These are phyloP conservation scores for Tricholoma matsutake DNA, from an alignment of 768 basidiomycete species.

Conservation along the genomic window DNA sequence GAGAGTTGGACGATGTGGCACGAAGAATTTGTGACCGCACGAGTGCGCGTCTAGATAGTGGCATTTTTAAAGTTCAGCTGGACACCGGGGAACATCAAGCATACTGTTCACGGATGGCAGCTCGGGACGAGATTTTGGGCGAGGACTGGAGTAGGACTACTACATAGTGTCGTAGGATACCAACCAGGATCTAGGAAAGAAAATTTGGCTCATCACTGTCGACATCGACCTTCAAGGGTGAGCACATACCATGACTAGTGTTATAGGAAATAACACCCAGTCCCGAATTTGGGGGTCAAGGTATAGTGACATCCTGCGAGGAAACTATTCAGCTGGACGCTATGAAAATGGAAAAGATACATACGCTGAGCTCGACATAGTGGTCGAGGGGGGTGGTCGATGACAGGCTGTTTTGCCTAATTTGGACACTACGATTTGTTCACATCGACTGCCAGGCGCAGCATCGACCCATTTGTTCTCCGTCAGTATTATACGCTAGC, in stretches of 20 bases:
- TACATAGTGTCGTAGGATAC: slow-evolving; percentile 90
- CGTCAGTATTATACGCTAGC: not conserved
- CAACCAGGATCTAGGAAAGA: slow-evolving; percentile 74
- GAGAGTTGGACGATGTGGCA: slow-evolving; percentile 75
- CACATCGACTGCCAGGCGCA: not conserved
- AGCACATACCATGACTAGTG: slow-evolving; percentile 84
- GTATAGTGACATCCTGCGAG: slow-evolving; percentile 52
- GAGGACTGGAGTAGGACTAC: slow-evolving; percentile 78
- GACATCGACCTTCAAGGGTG: not conserved
- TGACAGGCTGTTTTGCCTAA: not conserved
- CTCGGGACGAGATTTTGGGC: slow-evolving; percentile 76
- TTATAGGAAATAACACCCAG: slow-evolving; percentile 95
- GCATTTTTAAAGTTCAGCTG: slow-evolving; percentile 4
- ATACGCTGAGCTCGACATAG: slow-evolving; percentile 47
- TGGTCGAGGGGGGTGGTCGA: slow-evolving; percentile 7
- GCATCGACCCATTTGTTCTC: not conserved
- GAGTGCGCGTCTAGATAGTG: slow-evolving; percentile 59
- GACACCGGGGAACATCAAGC: slow-evolving; percentile 27
- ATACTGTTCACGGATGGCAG: slow-evolving; percentile 90
- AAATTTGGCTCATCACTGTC: not conserved
- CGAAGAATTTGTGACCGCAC: slow-evolving; percentile 83
- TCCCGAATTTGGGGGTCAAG: slow-evolving; percentile 96
- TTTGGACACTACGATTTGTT: not conserved
- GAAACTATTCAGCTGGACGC: not conserved
- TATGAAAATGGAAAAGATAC: slow-evolving; percentile 17